A percentile compares a stretch with the other conserved stretches of the same genome.
phyloP scores from a whole-genome alignment of 441 rosid genomes.

The Syzygium malaccense region DNA sequence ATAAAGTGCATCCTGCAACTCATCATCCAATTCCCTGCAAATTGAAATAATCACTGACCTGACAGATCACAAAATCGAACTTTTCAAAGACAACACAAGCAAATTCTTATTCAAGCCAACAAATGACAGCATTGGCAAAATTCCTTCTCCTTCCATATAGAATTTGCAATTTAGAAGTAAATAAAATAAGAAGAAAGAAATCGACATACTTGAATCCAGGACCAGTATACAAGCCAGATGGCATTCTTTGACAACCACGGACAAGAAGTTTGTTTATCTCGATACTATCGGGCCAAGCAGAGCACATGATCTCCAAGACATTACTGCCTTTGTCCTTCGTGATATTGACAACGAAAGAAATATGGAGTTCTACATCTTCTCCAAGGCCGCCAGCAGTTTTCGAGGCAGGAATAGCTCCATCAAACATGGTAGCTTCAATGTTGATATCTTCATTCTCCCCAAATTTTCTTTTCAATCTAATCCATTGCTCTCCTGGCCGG shows the following conservation, averaged over 20 bases:
- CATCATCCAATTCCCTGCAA: slow-evolving; percentile 75
- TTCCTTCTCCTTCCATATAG: background rate
- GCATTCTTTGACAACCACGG: slow-evolving; percentile 19
- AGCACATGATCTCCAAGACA: slow-evolving; percentile 60
- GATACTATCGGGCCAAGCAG: slow-evolving; percentile 71
- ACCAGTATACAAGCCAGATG: slow-evolving; percentile 35
- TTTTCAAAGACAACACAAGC: background rate
- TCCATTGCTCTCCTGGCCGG: slow-evolving; percentile 82
- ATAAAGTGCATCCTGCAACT: slow-evolving; percentile 58
- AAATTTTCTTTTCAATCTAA: slow-evolving; percentile 49
- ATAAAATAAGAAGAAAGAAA: background rate
- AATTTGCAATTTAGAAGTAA: background rate
- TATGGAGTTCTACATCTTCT: slow-evolving; percentile 38
- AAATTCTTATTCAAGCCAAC: background rate
- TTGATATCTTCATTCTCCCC: slow-evolving; percentile 52
- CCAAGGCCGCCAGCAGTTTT: slow-evolving; percentile 19
- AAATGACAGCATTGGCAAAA: background rate
- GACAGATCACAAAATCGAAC: background rate
- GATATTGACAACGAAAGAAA: slow-evolving; percentile 61
- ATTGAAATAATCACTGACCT: background rate
- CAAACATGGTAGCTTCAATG: slow-evolving; percentile 85
- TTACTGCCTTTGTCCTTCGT: slow-evolving; percentile 39
- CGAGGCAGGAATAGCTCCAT: slow-evolving; percentile 44
- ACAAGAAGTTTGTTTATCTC: slow-evolving; percentile 47
- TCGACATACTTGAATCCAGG: slow-evolving; percentile 56